Evolutionary conservation across 768 basidiomycete species (phyloP).

Genomic region (Pleurotus ostreatus): DNA sequence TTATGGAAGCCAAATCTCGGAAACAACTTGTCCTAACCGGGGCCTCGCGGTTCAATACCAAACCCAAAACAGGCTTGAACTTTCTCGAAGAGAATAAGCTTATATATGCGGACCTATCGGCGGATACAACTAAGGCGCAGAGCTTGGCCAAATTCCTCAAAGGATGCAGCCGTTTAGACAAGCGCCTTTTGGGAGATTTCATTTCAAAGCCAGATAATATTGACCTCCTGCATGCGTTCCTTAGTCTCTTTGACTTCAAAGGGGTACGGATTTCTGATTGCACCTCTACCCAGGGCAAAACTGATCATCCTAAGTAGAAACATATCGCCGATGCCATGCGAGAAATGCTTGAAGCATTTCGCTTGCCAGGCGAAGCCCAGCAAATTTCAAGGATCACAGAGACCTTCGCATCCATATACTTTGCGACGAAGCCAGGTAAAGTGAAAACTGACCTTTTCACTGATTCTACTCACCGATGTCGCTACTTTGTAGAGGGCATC

Average conservation of each 20-base stretch:
- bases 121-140: slow-evolving; percentile 49
- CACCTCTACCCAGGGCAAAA: too few species aligned
- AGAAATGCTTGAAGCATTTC: slow-evolving; percentile 88
- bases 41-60: slow-evolving; percentile 83
- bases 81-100: slow-evolving; percentile 93
- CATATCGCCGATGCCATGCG: slow-evolving; percentile 94
- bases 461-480: slow-evolving; percentile 1
- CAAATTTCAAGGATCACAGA: slow-evolving; percentile 94
- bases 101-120: slow-evolving; percentile 65
- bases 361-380: slow-evolving; percentile 92
- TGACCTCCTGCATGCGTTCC: slow-evolving; percentile 82
- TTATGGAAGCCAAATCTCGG: slow-evolving; percentile 69
- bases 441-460: neutral
- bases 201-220: slow-evolving; percentile 86
- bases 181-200: slow-evolving; percentile 90
- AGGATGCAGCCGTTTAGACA: slow-evolving; percentile 80
- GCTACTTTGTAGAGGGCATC: slow-evolving; percentile 62
- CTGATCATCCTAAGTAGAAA: slow-evolving; percentile 52
- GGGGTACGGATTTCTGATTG: too few species aligned
- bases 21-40: slow-evolving; percentile 86
- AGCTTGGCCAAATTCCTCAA: slow-evolving; percentile 88
- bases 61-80: slow-evolving; percentile 86
- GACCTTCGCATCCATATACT: slow-evolving; percentile 89
- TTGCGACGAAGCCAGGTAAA: slow-evolving; percentile 77
- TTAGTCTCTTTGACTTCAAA: slow-evolving; percentile 86